These are phyloP conservation scores for Eimeria praecox DNA, from an alignment of 169 alveolate genomes.

Conservation along the genomic window DNA sequence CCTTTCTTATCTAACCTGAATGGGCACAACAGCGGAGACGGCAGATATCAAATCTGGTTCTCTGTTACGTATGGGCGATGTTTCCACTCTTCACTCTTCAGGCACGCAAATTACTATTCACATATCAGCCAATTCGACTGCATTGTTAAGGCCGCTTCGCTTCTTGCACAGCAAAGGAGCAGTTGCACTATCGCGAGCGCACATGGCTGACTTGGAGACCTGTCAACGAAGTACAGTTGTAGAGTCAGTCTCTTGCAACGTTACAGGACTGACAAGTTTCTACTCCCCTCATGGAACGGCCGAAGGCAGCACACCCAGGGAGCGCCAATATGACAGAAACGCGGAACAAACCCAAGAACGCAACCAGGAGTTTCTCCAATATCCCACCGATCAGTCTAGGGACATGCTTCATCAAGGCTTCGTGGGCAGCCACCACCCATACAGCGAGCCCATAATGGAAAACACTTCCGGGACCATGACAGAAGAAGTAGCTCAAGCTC, in stretches of 20 bases:
- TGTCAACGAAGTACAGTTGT: conserved; percentile 31
- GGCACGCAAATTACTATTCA: background rate
- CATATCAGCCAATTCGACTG: background rate
- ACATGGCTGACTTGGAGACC: conserved; percentile 34
- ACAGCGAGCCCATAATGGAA: conserved; percentile 19
- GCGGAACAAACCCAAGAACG: background rate
- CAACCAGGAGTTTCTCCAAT: conserved; percentile 30
- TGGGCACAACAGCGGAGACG: conserved; percentile 3
- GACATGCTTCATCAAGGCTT: conserved; percentile 10
- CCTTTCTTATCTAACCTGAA: background rate
- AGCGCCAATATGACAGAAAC: conserved; percentile 35
- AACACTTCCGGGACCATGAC: background rate
- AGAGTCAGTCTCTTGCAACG: conserved; percentile 49
- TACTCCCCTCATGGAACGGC: conserved; percentile 39
- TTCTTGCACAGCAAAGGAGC: background rate
- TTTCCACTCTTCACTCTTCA: background rate
- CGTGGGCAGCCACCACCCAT: conserved; percentile 18
- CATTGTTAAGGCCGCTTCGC: background rate
- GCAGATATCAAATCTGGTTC: background rate
- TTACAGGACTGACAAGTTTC: conserved; percentile 41
- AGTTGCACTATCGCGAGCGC: background rate
- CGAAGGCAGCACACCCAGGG: conserved; percentile 9
- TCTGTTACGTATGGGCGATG: background rate
- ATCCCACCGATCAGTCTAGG: background rate
- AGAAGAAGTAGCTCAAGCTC: background rate